Conservation (phyloP, 139 green algal species). For the Choricystis sp. region DNA sequence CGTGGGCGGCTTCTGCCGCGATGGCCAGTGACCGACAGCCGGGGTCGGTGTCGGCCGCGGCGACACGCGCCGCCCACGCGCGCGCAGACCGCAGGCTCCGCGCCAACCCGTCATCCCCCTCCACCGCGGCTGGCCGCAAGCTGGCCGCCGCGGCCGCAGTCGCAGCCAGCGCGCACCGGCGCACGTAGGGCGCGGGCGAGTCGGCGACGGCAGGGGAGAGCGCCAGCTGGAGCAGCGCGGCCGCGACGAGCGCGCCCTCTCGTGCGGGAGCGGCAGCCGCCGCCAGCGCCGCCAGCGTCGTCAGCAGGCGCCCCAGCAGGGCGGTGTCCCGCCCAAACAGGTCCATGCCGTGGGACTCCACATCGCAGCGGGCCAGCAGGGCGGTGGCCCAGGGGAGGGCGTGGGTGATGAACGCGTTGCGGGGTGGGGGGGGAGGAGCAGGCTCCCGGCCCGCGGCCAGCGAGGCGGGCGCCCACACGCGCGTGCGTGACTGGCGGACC, state of each 20-base stretch:
- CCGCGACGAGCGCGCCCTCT: not conserved
- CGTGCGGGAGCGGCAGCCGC: not conserved
- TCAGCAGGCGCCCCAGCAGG: constrained; percentile 56
- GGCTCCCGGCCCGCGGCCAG: not conserved
- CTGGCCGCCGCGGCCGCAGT: not conserved
- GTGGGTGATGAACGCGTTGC: constrained; percentile 32
- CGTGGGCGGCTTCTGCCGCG: no score
- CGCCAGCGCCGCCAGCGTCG: constrained; percentile 17
- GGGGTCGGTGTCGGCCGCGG: not conserved
- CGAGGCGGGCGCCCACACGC: not conserved
- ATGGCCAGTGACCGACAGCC: not conserved
- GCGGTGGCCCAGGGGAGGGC: constrained; percentile 41
- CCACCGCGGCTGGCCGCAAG: not conserved
- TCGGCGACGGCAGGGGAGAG: not conserved
- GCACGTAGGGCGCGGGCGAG: not conserved
- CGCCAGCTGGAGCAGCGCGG: not conserved
- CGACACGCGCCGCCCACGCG: not conserved
- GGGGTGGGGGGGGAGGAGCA: not conserved
- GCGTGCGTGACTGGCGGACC: no score
- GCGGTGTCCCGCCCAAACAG: constrained; percentile 47
- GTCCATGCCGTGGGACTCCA: constrained; percentile 55
- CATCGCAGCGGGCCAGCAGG: constrained; percentile 28
- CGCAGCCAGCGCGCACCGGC: not conserved
- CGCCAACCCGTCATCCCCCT: not conserved
- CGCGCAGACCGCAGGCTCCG: not conserved